Percentiles rank a stretch among this genome's conserved stretches.
Conservation (phyloP, 1,139 yeast species). For the Scheffersomyces titani region DNA sequence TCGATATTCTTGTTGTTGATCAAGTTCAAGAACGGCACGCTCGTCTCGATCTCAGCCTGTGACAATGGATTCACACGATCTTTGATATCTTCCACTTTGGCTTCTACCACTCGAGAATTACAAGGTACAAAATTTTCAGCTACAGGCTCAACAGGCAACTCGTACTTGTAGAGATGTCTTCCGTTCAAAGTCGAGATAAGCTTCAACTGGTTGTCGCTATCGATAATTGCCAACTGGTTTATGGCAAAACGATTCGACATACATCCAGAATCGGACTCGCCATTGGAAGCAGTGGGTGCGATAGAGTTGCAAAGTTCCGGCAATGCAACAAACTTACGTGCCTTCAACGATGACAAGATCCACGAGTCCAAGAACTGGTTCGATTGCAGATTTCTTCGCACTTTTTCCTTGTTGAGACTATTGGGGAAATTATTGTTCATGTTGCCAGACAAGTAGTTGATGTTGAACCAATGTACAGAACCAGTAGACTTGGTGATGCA, state of each 20-base stretch:
- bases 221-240: slow-evolving; percentile 41
- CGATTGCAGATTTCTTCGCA: background rate
- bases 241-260: slow-evolving; percentile 5
- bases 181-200: slow-evolving; percentile 50
- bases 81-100: background rate
- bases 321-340: slow-evolving; percentile 31
- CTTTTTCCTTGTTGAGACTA: slow-evolving; percentile 1
- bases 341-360: slow-evolving; percentile 40
- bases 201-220: slow-evolving; percentile 36
- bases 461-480: slow-evolving; percentile 63
- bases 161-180: slow-evolving; percentile 42
- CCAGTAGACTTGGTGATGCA: slow-evolving; percentile 59
- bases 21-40: slow-evolving; percentile 54
- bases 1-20: slow-evolving; percentile 42
- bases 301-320: slow-evolving; percentile 21
- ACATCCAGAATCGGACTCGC: slow-evolving; percentile 1
- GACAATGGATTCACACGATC: slow-evolving; percentile 46
- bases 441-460: slow-evolving; percentile 40
- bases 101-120: background rate
- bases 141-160: slow-evolving; percentile 35
- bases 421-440: slow-evolving; percentile 31
- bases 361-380: slow-evolving; percentile 39
- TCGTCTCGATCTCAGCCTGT: slow-evolving; percentile 66
- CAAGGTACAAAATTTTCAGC: slow-evolving; percentile 5
- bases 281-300: background rate